Base-by-base conservation (phyloP, 176 grass and related monocot genomes). In the Olyra latifolia region DNA sequence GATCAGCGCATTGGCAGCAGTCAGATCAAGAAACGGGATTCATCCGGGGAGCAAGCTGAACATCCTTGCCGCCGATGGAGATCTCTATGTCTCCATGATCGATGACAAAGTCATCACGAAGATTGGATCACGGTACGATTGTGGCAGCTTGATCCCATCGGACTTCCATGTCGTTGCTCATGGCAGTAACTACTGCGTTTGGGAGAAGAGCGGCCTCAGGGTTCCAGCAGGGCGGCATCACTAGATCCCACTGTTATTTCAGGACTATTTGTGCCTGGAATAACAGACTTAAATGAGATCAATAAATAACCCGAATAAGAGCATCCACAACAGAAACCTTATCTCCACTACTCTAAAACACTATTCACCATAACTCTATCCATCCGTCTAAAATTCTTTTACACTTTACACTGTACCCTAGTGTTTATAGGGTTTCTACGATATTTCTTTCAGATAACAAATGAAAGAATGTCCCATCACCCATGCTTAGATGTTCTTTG, bases 161-260 rank as follows among this genome's bases (percentile, higher is more conserved):
- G 70, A 97, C 71, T 97, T 89, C 55, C 90, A 79, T 0, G 41
- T 29, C 12, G 88, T 82, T 4, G 71, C 86, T 6, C 88, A 93
- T 20, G 93, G 93, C 14, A 91, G 43, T 16, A 89, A 91, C 87
- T 97, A 93, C 83, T 90, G 90, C 24, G 42, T 97, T 1, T 97
- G 91, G 93, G 91, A 97, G 91, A 97, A 93, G 83, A 62, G 10
- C 0, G 75, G 84, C 20, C 56, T 79, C 3, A 27, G 71, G 44
- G 40, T 84, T 30, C 55, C 53, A 3, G 76, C 82, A 0, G 86
- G 50, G 3, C 79, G 85, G 8, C 78, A 80, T 17, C 82, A 32
- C 80, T 85, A 78, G 64, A 17, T 0, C 46, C 0, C 1, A 6
- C 27, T 54, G 41, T 35, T 38, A 27, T 43, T 79, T 44, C 39